Conservation (phyloP, 1,284 basidiomycete species). For the Neotropicomus parvogracilis region DNA sequence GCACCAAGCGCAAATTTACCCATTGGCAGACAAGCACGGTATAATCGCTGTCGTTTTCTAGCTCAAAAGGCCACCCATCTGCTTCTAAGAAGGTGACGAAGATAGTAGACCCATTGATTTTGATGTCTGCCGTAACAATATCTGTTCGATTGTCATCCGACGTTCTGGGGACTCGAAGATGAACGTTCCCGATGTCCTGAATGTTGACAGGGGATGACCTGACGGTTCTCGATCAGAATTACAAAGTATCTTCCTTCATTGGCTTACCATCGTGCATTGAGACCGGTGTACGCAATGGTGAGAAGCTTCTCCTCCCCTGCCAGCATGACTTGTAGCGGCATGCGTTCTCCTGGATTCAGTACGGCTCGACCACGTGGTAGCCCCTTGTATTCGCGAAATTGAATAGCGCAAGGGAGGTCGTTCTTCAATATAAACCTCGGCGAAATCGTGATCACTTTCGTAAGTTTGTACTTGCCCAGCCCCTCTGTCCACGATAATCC, state of each 20-base stretch:
- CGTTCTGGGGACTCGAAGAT: constrained; percentile 63
- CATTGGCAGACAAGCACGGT: constrained; percentile 73
- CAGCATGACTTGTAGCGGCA: constrained; percentile 70
- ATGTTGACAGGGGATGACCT: constrained; percentile 94
- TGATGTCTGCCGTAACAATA: constrained; percentile 79
- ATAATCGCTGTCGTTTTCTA: constrained; percentile 88
- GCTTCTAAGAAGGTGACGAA: constrained; percentile 78
- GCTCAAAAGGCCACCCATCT: constrained; percentile 83
- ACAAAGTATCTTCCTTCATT: neutral
- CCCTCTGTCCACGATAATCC: constrained; percentile 94
- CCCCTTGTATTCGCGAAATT: constrained; percentile 83
- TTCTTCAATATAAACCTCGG: constrained; percentile 94
- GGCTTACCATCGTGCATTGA: constrained; percentile 79
- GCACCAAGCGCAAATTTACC: constrained; percentile 41
- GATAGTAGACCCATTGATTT: constrained; percentile 85
- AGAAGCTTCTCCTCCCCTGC: constrained; percentile 68
- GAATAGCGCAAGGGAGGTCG: constrained; percentile 64
- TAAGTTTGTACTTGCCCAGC: constrained; percentile 93
- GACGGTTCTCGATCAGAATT: constrained; percentile 7
- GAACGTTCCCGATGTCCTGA: constrained; percentile 84
- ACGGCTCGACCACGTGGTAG: constrained; percentile 64
- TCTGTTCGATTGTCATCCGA: constrained; percentile 44
- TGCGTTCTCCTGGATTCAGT: constrained; percentile 68
- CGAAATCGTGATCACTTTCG: constrained; percentile 89
- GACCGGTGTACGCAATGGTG: constrained; percentile 81